Evolutionary conservation across 768 basidiomycete species (phyloP).

Genomic region (Asterophora lycoperdoides): DNA sequence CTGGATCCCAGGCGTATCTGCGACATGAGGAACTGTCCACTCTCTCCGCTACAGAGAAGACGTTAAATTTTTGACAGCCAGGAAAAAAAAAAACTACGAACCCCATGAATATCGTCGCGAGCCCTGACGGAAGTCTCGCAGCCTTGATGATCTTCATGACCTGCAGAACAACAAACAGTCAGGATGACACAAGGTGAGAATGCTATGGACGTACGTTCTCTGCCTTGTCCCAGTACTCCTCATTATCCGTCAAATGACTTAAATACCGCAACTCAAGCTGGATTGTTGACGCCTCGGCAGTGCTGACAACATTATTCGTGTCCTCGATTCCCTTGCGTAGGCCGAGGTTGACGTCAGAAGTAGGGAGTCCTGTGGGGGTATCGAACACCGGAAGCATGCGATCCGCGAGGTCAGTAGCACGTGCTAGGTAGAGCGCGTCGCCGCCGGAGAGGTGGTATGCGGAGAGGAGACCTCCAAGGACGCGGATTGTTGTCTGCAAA

Average conservation of each 20-base stretch:
- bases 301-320: slow-evolving; percentile 60
- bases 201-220: slow-evolving; percentile 49
- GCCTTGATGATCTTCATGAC: slow-evolving; percentile 67
- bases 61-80: background rate
- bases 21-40: slow-evolving; percentile 50
- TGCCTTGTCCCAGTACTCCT: slow-evolving; percentile 77
- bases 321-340: slow-evolving; percentile 59
- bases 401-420: slow-evolving; percentile 79
- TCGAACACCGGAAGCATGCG: slow-evolving; percentile 81
- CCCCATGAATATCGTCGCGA: slow-evolving; percentile 85
- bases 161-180: slow-evolving; percentile 20
- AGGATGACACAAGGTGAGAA: background rate
- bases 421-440: slow-evolving; percentile 69
- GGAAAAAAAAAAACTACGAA: slow-evolving; percentile 25
- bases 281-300: slow-evolving; percentile 81
- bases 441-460: slow-evolving; percentile 77
- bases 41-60: slow-evolving; percentile 28
- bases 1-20: slow-evolving; percentile 90
- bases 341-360: slow-evolving; percentile 71
- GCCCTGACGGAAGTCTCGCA: slow-evolving; percentile 56
- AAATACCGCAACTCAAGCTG: slow-evolving; percentile 92
- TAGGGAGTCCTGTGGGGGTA: slow-evolving; percentile 76
- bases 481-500: slow-evolving; percentile 81
- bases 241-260: slow-evolving; percentile 68
- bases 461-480: slow-evolving; percentile 87